Conservation (phyloP, 768 basidiomycete species). For the Russula olivacea region DNA sequence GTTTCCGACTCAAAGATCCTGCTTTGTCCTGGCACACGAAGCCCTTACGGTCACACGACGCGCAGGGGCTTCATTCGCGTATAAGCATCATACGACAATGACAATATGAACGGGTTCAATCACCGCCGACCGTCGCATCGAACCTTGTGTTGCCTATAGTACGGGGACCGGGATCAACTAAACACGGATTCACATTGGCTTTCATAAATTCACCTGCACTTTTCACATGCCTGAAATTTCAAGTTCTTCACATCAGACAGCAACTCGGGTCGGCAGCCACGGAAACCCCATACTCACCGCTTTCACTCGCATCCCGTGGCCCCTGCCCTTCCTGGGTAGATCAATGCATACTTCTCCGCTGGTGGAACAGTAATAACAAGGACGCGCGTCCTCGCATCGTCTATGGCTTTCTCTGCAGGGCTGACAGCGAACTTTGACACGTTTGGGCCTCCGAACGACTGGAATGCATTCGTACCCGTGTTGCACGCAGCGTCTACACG, state of each 20-base stretch:
- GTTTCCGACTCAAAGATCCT: not conserved
- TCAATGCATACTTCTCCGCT: conserved; percentile 44
- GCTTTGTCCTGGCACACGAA: conserved; percentile 14
- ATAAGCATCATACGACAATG: not conserved
- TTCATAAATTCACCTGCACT: conserved; percentile 23
- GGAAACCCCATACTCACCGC: conserved; percentile 37
- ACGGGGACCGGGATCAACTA: not conserved
- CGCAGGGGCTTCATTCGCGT: conserved; percentile 13
- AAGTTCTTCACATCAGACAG: conserved; percentile 3
- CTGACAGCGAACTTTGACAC: conserved; percentile 55
- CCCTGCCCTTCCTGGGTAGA: conserved; percentile 45
- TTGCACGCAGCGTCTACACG: conserved; percentile 53
- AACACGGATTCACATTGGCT: not conserved
- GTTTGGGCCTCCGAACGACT: conserved; percentile 50
- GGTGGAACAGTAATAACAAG: conserved; percentile 49
- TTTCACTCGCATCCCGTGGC: conserved; percentile 57
- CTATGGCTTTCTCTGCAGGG: conserved; percentile 50
- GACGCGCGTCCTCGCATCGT: conserved; percentile 54
- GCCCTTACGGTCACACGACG: conserved; percentile 17
- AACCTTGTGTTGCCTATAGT: conserved; percentile 24
- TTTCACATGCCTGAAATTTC: conserved; percentile 27
- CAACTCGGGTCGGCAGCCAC: not conserved
- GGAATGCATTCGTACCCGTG: conserved; percentile 53
- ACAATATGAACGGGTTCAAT: not conserved
- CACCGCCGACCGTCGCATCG: conserved; percentile 25